Conservation (phyloP, 352 stramenopile genomes). For the Discostella stelligera region DNA sequence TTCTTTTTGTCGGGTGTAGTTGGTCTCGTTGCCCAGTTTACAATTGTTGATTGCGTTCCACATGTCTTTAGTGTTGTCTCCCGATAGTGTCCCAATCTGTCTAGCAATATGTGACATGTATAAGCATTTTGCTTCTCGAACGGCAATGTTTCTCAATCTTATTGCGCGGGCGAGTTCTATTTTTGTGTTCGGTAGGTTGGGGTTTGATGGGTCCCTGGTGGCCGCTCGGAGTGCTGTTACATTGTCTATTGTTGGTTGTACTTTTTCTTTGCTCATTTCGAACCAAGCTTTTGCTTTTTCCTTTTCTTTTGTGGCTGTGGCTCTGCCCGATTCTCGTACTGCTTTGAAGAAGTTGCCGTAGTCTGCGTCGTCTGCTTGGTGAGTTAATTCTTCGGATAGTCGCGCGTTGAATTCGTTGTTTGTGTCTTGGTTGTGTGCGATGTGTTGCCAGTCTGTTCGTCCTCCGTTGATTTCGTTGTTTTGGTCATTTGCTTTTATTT, state of each 20-base stretch:
- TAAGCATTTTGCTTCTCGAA: too few relatives aligned
- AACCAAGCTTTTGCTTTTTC: constrained; percentile 8
- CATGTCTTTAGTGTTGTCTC: too few relatives aligned
- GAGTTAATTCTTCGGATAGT: not conserved
- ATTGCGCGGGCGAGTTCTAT: too few relatives aligned
- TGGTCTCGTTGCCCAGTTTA: too few relatives aligned
- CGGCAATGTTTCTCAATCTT: too few relatives aligned
- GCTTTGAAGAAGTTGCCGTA: not conserved
- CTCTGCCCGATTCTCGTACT: not conserved
- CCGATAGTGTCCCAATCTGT: too few relatives aligned
- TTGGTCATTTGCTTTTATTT: not conserved
- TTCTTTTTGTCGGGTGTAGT: not conserved
- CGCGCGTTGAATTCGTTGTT: constrained; percentile 10
- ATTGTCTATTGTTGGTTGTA: constrained; percentile 5
- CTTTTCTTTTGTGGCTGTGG: not conserved
- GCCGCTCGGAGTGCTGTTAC: constrained; percentile 4
- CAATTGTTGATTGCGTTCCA: too few relatives aligned
- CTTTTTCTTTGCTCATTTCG: constrained; percentile 11
- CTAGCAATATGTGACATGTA: too few relatives aligned
- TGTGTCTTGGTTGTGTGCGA: not conserved
- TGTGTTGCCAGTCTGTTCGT: constrained; percentile 17
- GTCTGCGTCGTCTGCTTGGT: not conserved
- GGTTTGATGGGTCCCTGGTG: too few relatives aligned
- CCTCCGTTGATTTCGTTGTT: not conserved
- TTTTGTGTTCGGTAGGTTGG: too few relatives aligned